phyloP scores from a whole-genome alignment of 345 rosid genomes.

The Streptanthus diversifolius region DNA sequence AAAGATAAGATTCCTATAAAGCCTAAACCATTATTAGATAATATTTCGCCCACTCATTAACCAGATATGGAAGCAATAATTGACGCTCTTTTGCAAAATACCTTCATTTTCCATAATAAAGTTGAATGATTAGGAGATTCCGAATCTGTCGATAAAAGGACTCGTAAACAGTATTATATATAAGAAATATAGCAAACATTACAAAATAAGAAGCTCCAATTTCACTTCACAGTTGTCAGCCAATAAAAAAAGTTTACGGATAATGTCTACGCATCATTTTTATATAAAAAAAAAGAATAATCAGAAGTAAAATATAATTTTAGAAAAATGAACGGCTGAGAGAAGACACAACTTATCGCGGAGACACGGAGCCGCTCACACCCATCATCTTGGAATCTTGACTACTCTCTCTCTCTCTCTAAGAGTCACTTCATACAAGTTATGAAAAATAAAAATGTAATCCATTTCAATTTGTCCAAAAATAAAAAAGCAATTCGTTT shows the following conservation, averaged over 20 bases:
- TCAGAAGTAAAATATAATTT: not conserved
- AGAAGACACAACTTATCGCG: slow-evolving; percentile 64
- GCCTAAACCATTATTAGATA: not conserved
- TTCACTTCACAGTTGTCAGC: slow-evolving; percentile 10
- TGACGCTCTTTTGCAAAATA: not conserved
- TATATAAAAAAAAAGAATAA: not conserved
- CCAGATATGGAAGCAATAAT: slow-evolving; percentile 11
- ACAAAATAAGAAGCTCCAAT: not conserved
- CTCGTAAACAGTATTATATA: not conserved
- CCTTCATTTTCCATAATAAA: not conserved
- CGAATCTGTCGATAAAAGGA: not conserved
- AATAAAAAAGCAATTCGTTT: too few relatives aligned
- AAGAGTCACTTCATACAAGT: slow-evolving; percentile 10
- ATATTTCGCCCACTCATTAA: not conserved
- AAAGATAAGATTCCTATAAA: not conserved
- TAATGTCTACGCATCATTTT: slow-evolving; percentile 11
- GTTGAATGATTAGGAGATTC: not conserved
- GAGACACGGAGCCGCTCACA: slow-evolving; percentile 92
- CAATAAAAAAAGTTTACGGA: slow-evolving; percentile 1
- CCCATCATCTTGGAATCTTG: slow-evolving; percentile 81
- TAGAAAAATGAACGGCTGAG: slow-evolving; percentile 54
- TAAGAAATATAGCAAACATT: not conserved
- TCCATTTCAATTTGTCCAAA: not conserved
- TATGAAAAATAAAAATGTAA: not conserved
- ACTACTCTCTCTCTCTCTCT: slow-evolving; percentile 17